Evolutionary conservation across 1,139 yeast species (phyloP), one percentile per base, ranked within the genome.

Genomic region (Geotrichum armillariae): DNA sequence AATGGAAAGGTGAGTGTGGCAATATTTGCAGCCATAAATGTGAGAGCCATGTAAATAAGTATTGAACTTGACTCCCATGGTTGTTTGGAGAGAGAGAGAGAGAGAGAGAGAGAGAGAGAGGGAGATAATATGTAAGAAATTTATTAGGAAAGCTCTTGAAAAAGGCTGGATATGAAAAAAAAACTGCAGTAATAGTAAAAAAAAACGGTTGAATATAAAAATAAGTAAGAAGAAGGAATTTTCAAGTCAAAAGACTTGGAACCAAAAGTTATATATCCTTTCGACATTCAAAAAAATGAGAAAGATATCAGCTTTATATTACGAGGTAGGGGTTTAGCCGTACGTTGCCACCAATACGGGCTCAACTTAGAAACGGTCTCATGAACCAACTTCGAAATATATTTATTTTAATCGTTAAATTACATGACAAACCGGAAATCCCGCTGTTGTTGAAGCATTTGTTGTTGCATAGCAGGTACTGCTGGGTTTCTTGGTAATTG

Each of bases 1-100:
- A 31, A 59, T 50, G 11, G 74, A 67, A 25, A 72, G 61, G 53
- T 72, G 75, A 2, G 75, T 67, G 47, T 60, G 58, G 62, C 76
- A 72, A 40, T 58, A 52, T 50, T 58, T 61, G 60, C 76, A 72
- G 49, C 70, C 70, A 59, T 68, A 72, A 41, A 72, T 60, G 45
- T 61, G 61, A 31, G 57, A 43, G 25, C 63, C 60, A 37, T 58
- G 57, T 17, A 70, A 61, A 50, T 67, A 68, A 29, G 59, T 60
- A 48, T 66, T 65, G 55, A 64, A 68, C 46, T 59, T 56, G 41
- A 68, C 61, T 23, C 72, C 73, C 73, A 69, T 68, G 31, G 39
- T 42, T 33, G 35, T 20, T 32, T 32, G 9, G 2, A 64, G 66
- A 38, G 67, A 69, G 43, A 34, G 37, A 34, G 6, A 11, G 5